Conservation (phyloP, 78 protist species). For the slime mould (Dictyostelium discoideum) region dicty_2.7 NC_007088.5:6011001-6011500, state of each 20-base stretch:
- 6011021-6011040: slow-evolving; percentile 53
- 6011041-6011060: slow-evolving; percentile 52
- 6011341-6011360: slow-evolving; percentile 63
- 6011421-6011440: slow-evolving; percentile 42
- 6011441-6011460: slow-evolving; percentile 68
- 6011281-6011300: slow-evolving; percentile 15
- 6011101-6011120: slow-evolving; percentile 11
- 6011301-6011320: slow-evolving; percentile 79
- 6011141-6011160: neutral
- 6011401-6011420: neutral
- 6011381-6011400: slow-evolving; percentile 1
- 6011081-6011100: slow-evolving; percentile 22
- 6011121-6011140: neutral
- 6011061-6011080: slow-evolving; percentile 43
- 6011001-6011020: slow-evolving; percentile 69
- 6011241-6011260: slow-evolving; percentile 63
- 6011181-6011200: neutral
- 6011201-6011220: slow-evolving; percentile 39
- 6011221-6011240: slow-evolving; percentile 20
- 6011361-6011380: slow-evolving; percentile 21
- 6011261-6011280: slow-evolving; percentile 46
- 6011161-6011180: neutral
- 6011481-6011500: slow-evolving; percentile 36
- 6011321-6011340: slow-evolving; percentile 48
- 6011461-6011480: neutral